These are phyloP conservation scores for Lipomyces yamadae DNA, from an alignment of 805 yeast species.

Conservation along the genomic window DNA sequence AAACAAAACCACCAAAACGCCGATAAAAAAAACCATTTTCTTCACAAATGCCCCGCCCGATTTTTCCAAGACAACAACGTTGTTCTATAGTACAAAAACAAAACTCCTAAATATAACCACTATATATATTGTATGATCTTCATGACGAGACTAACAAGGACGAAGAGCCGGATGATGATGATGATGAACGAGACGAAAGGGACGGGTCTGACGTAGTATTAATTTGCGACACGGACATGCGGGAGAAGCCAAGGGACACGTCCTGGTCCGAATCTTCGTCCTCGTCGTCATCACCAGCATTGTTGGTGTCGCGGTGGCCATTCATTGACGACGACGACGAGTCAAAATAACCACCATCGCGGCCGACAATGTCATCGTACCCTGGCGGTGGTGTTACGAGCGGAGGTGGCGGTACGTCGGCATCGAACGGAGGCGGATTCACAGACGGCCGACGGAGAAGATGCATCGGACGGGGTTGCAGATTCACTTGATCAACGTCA, in stretches of 20 bases:
- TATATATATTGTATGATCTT: background rate
- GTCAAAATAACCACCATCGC: conserved; percentile 28
- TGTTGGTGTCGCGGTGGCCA: background rate
- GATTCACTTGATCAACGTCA: background rate
- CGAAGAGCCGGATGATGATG: background rate
- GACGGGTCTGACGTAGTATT: background rate
- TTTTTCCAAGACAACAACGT: no score
- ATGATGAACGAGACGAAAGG: background rate
- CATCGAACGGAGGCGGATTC: conserved; percentile 69
- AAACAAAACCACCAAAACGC: background rate
- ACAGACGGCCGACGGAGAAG: conserved; percentile 58
- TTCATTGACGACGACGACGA: background rate
- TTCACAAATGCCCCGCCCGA: no score
- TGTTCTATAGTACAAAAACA: background rate
- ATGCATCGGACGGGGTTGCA: conserved; percentile 55
- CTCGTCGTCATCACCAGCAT: conserved; percentile 19
- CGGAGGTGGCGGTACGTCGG: conserved; percentile 50
- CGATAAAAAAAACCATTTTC: background rate
- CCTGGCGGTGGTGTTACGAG: conserved; percentile 48
- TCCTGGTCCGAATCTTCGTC: conserved; percentile 29
- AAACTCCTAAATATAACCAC: background rate
- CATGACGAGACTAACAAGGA: background rate
- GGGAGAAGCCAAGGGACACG: conserved; percentile 23
- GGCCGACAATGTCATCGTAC: conserved; percentile 54
- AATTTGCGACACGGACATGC: conserved; percentile 13